Percentiles rank a stretch among this genome's conserved stretches.
Conservation (phyloP, 768 basidiomycete species). For the Clavulina sp. region DNA sequence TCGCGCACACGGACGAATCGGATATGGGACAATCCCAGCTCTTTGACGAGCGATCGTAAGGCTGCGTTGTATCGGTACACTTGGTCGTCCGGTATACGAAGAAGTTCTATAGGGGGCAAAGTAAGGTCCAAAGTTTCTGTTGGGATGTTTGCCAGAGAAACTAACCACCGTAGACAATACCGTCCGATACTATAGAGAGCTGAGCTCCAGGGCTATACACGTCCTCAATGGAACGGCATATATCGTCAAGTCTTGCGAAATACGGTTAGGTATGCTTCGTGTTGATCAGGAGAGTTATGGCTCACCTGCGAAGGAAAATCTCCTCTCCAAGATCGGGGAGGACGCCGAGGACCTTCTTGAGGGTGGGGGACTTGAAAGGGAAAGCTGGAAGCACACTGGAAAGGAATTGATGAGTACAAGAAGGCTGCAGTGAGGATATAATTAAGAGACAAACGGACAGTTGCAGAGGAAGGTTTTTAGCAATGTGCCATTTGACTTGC, state of each 20-base stretch:
- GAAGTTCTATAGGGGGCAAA: not conserved
- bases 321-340: constrained; percentile 1
- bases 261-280: not conserved
- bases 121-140: not conserved
- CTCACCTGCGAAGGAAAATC: not conserved
- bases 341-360: not conserved
- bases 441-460: no score
- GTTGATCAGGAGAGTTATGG: not conserved
- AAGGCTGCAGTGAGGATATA: no score
- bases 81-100: not conserved
- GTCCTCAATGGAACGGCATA: not conserved
- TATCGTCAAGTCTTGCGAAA: not conserved
- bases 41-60: not conserved
- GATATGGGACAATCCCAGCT: not conserved
- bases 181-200: not conserved
- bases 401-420: no score
- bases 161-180: not conserved
- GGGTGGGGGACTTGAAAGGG: not conserved
- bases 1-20: not conserved
- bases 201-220: not conserved
- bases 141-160: not conserved
- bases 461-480: not conserved
- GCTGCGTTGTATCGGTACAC: not conserved
- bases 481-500: not conserved
- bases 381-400: not conserved